Evolutionary conservation across 2,329 filamentous ascomycete species (phyloP).

Genomic region (Graphiopsis chlorocephala): DNA sequence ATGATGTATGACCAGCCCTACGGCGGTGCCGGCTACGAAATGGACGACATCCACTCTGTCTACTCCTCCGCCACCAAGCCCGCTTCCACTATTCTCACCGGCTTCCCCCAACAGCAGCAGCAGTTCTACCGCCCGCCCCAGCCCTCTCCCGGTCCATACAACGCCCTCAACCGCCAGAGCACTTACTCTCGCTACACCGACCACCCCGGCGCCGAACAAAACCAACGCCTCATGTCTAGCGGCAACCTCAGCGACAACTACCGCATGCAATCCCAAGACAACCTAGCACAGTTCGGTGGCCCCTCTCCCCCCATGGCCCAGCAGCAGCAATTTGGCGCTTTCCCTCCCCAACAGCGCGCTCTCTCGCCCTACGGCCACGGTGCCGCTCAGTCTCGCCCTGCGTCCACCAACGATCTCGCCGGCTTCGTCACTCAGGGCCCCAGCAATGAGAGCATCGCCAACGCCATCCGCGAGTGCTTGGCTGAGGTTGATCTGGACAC

Average conservation of each 20-base stretch:
- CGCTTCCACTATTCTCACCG: slow-evolving; percentile 80
- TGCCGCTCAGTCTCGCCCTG: slow-evolving; percentile 20
- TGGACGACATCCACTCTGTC: slow-evolving; percentile 96
- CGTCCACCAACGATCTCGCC: slow-evolving; percentile 26
- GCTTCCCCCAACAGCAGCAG: slow-evolving; percentile 59
- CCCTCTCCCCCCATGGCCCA: slow-evolving; percentile 24
- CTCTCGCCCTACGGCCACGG: slow-evolving; percentile 21
- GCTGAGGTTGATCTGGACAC: slow-evolving; percentile 88
- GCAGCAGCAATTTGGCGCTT: slow-evolving; percentile 15
- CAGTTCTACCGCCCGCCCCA: slow-evolving; percentile 58
- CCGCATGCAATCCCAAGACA: slow-evolving; percentile 32
- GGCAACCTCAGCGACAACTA: slow-evolving; percentile 52
- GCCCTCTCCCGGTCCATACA: slow-evolving; percentile 72
- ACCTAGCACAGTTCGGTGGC: slow-evolving; percentile 38
- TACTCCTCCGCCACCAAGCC: slow-evolving; percentile 91
- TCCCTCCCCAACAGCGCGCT: slow-evolving; percentile 17
- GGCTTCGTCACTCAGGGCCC: slow-evolving; percentile 65
- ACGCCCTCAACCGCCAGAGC: slow-evolving; percentile 65
- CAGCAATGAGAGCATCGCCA: slow-evolving; percentile 75
- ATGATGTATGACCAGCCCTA: slow-evolving; percentile 21
- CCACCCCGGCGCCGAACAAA: slow-evolving; percentile 42
- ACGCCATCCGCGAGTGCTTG: slow-evolving; percentile 79
- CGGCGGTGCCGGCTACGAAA: slow-evolving; percentile 69
- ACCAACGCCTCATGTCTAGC: slow-evolving; percentile 59
- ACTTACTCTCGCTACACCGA: slow-evolving; percentile 70